Base-by-base conservation (phyloP, 805 yeast genomes). In the Komagataella populi region DNA sequence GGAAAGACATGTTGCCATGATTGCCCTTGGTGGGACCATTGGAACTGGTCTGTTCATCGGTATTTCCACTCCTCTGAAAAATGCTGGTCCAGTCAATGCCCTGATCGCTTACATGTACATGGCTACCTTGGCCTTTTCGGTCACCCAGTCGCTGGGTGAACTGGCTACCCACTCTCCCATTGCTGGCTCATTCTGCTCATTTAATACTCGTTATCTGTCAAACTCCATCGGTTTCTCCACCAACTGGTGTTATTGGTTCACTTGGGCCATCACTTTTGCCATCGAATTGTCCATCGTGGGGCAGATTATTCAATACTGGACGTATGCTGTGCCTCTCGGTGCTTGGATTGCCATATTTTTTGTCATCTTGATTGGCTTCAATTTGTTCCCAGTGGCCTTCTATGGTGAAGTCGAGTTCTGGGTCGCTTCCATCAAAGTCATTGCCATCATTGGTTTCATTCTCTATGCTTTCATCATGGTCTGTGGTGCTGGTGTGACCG, bases 401-500 rank as follows among this genome's bases (percentile, higher is more conserved):
- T 84, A 83, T 60, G 91, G 91, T 62, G 89, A 84, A 63, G 62
- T 82, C 55, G 89, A 84, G 60, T 84, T 84, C 58, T 83, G 88
- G 87, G 69, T 83, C 51, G 84, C 88, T 4, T 68, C 74, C 54
- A 63, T 83, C 51, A 84, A 84, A 62, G 83, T 84, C 46, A 54
- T 82, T 46, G 86, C 89, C 48, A 80, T 84, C 49, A 63, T 80
- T 12, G 89, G 88, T n/a, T 83, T 83, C 73, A 63, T 83, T 51
- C 63, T 84, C 45, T 83, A 81, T 59, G 80, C 81, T 44, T 66
- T 83, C 51, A 72, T 78, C 64, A 83, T 83, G 81, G 87, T 82
- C 23, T 80, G 85, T 64, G 88, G 88, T 67, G 88, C 83, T 14
- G 85, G 86, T 59, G 59, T 60, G 23, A 71, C 76, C 1, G 87